Base-by-base conservation (phyloP, 768 basidiomycete genomes). In the Boletus barrowsii region DNA sequence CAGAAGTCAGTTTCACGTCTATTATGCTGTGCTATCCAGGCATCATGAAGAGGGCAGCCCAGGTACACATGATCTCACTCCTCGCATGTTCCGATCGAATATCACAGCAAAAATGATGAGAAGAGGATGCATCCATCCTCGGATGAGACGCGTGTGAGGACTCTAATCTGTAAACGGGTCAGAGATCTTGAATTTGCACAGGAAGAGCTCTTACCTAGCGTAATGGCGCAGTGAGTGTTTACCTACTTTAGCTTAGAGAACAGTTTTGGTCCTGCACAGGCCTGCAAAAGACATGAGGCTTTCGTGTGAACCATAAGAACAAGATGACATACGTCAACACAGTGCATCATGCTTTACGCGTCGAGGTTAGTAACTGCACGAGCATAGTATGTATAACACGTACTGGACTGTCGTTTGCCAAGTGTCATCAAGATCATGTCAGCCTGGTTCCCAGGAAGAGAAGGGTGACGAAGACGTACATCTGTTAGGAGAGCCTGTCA, bases 281-380 rank as follows among this genome's bases (percentile, higher is more conserved):
- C 72, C 74, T 78, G 72, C 45, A 24, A 5, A 51, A 26, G 55
- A 11, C 41, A 51, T 60, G 51, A 62, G 53, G 53, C 18, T 35
- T 36, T 10, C 4, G n/a, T n/a, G 8, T 9, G 2, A 18, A 26
- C 3, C 26, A 29, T 10, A n/a, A 22, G 30, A 49, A 32, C 22
- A 6, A 30, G 26, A 37, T 5, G 39, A 77, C 88, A 53, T 75
- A 92, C 90, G 62, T 94, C 90, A 51, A 86, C 88, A 65, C 91
- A 94, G 76, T 94, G 93, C 90, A 94, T 94, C 85, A 92, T 81
- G 74, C 87, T 90, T 63, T 15, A 26, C 32, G 53, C 3, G 51
- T 42, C 6, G 26, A 33, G 26, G 40, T 63, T 49, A 65, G 43
- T 60, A 26, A 45, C 3, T 13, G 13, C 26, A 29, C 29, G 33